Percentiles rank a stretch among this genome's conserved stretches.
Conservation (phyloP, 2,329 filamentous ascomycete genomes). For the Pseudocercospora cruenta region DNA sequence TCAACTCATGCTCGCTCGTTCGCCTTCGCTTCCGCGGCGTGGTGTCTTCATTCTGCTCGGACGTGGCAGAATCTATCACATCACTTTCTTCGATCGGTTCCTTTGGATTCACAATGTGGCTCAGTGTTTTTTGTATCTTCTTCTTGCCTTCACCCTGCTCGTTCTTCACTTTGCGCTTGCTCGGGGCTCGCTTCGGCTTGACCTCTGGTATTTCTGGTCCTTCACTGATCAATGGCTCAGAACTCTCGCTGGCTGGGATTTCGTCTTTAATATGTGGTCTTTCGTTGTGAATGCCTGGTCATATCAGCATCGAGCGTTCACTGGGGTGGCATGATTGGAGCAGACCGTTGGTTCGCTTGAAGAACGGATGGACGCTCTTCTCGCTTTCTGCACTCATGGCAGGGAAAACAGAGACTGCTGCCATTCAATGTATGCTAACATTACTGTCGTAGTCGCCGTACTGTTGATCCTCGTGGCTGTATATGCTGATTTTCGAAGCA, state of each 20-base stretch:
- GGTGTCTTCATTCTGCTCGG: conserved; percentile 34
- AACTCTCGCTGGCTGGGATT: neutral
- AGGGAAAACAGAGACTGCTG: conserved; percentile 25
- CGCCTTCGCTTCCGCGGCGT: conserved; percentile 44
- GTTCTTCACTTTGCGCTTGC: conserved; percentile 23
- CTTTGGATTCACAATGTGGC: conserved; percentile 31
- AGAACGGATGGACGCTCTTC: conserved; percentile 38
- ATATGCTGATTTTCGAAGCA: neutral
- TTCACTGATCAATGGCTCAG: neutral
- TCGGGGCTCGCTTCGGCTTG: conserved; percentile 22
- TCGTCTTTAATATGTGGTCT: neutral
- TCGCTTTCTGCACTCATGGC: conserved; percentile 33
- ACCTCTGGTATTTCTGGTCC: conserved; percentile 5
- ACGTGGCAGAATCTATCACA: conserved; percentile 8
- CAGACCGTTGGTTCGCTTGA: conserved; percentile 28
- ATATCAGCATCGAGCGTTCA: conserved; percentile 4
- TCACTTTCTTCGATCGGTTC: neutral
- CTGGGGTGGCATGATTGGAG: neutral
- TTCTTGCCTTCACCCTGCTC: conserved; percentile 19
- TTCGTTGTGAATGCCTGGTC: conserved; percentile 3
- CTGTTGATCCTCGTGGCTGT: neutral
- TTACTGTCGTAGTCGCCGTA: neutral
- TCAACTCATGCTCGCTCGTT: conserved; percentile 34
- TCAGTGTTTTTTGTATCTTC: conserved; percentile 38
- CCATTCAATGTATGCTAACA: conserved; percentile 24